Base-by-base conservation (phyloP, 441 rosid genomes). In the Adansonia gregorii region DNA sequence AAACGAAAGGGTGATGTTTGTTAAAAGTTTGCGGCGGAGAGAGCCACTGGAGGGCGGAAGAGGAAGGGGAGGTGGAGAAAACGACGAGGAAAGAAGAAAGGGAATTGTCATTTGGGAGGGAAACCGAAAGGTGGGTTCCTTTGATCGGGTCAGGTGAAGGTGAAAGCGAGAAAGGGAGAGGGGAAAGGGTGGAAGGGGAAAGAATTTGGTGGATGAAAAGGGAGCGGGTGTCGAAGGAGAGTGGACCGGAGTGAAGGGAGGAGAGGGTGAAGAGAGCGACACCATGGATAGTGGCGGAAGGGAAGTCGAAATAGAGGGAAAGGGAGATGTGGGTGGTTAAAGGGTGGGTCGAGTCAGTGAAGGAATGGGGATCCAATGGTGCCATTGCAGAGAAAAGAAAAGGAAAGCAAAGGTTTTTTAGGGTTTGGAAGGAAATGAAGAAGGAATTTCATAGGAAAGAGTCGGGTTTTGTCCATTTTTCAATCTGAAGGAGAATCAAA, bases 31-130 rank as follows among this genome's bases (percentile, higher is more conserved):
- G 97, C 0, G 85, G 90, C 0, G 98, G 99, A 0, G 85, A 83
- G 1, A 95, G 92, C 99, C 99, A 95, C 15, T 95, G 96, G 75
- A 95, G 97, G 2, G 98, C 98, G 1, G 98, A 90, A 8, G 98
- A 92, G 6, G 88, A 77, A 0, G 93, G 87, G 6, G 97, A 85
- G 51, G 94, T 91, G 54, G 95, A 87, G 86, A 75, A 93, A 72
- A 88, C 52, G 56, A 93, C 7, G 17, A 90, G 83, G 52, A 93
- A 1, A 0, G 88, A 87, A 27, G 35, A 27, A 27, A 27, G 35
- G 35, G 35, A 27, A 27, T 27, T 27, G 35, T 27, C 35, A 3
- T 27, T 27, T 12, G 88, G 73, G 46, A 93, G 95, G 6, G 82
- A 7, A 59, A 93, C 78, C 76, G 85, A 9, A 45, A 95, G 83